Evolutionary conservation across 768 basidiomycete species (phyloP), one percentile per base, ranked within the genome.

Genomic region (Leccinum barrowsii): DNA sequence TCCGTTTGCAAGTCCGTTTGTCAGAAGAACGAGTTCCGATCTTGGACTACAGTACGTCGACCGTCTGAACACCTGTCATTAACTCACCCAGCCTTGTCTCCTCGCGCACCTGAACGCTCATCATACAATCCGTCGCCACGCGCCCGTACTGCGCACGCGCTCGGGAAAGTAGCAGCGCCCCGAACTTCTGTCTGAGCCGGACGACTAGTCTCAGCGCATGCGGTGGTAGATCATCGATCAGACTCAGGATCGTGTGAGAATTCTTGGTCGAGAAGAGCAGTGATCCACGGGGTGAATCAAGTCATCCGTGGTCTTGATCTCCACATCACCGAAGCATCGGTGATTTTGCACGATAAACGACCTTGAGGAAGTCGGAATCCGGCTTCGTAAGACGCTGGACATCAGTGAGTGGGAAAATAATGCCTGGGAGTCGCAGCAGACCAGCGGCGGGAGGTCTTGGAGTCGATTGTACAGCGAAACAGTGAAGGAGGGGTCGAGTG

Each of bases 111-210:
- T 26, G 58, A n/a, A 52, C 52, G 24, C 8, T 54, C 7, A 62
- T 58, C n/a, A 59, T 50, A n/a, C 26, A 5, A 17, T 67, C 56
- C 11, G 63, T 37, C 0, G 66, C 66, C 1, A 67, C 56, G 2
- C 63, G 60, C 17, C n/a, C 50, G n/a, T 67, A 59, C n/a, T 52
- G 53, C 0, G 17, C 37, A 4, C 32, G 40, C 4, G 35, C 2
- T 4, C 42, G 55, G 1, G 11, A 26, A 2, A 65, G 37, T 26
- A 67, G 48, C 7, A 66, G 44, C 7, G 52, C 35, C 0, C 64
- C 49, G n/a, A 65, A 65, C 1, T 44, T 19, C 15, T 59, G 57
- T 5, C 19, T 47, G 5, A 63, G 42, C 11, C 62, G 56, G 6
- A 44, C 54, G 12, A 60, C 24, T 0, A 55, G 10, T 4, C 63